Conservation (phyloP, 1,139 yeast genomes). For the Lodderomyces margitis region DNA sequence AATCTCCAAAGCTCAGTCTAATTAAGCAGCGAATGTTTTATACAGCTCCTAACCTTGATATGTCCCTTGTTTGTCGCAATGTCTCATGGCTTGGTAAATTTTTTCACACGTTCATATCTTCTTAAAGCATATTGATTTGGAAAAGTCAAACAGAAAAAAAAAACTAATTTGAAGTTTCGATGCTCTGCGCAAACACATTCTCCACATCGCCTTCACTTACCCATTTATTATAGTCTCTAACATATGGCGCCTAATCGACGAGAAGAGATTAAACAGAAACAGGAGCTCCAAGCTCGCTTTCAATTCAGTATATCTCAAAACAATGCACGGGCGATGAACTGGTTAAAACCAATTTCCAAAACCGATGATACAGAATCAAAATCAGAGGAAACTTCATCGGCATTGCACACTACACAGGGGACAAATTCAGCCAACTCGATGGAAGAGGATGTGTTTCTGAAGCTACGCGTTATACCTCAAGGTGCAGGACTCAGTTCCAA, state of each 20-base stretch:
- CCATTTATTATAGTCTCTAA: not conserved
- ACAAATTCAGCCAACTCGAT: not conserved
- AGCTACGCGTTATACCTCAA: slow-evolving; percentile 44
- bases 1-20: too few species aligned
- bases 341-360: slow-evolving; percentile 38
- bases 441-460: slow-evolving; percentile 25
- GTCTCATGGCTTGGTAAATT: too few species aligned
- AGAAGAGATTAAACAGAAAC: slow-evolving; percentile 46
- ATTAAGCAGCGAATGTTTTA: too few species aligned
- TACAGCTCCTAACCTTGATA: too few species aligned
- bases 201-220: not conserved
- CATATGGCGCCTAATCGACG: slow-evolving; percentile 20
- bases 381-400: not conserved
- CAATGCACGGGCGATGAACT: slow-evolving; percentile 35
- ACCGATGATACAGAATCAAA: too few species aligned
- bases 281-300: slow-evolving; percentile 48
- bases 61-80: too few species aligned
- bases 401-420: not conserved
- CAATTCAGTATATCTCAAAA: slow-evolving; percentile 42
- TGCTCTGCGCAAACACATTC: not conserved
- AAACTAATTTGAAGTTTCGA: too few species aligned
- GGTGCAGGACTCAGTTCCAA: slow-evolving; percentile 29
- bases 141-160: too few species aligned
- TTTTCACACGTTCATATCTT: too few species aligned
- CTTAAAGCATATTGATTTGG: too few species aligned